These are phyloP conservation scores for Linum usitatissimum DNA, from an alignment of 345 rosid species.

Conservation along the genomic window DNA sequence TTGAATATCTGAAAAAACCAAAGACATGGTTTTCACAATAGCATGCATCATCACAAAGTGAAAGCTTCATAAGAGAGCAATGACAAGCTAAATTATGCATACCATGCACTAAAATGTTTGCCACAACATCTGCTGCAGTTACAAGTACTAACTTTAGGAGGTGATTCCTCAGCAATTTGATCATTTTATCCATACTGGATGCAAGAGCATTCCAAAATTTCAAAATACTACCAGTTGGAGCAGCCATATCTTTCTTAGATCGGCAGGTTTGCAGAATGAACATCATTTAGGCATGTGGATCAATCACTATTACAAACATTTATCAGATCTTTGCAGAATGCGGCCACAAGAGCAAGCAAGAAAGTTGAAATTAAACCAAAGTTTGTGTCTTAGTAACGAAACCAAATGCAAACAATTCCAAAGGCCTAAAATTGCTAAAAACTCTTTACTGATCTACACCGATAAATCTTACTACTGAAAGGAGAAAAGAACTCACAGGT, in stretches of 20 bases:
- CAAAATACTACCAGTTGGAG: no score
- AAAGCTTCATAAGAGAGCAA: no score
- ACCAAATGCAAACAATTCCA: neutral
- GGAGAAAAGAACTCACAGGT: slow-evolving; percentile 42
- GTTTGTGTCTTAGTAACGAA: neutral
- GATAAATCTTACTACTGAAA: neutral
- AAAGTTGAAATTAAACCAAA: neutral
- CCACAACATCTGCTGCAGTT: no score
- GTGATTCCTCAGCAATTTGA: no score
- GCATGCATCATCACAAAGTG: no score
- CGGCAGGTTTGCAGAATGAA: neutral
- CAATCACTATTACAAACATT: neutral
- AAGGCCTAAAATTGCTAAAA: neutral
- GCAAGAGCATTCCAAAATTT: no score
- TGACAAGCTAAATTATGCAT: no score
- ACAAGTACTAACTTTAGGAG: no score
- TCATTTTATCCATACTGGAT: no score
- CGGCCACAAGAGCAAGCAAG: neutral
- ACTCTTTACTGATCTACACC: neutral
- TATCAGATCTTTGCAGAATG: neutral
- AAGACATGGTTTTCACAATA: no score
- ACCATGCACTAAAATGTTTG: no score
- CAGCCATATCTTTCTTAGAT: neutral
- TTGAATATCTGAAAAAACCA: no score
- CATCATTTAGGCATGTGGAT: neutral